phyloP scores from a whole-genome alignment of 2,329 filamentous ascomycete species.

The Arthroderma sp. region DNA sequence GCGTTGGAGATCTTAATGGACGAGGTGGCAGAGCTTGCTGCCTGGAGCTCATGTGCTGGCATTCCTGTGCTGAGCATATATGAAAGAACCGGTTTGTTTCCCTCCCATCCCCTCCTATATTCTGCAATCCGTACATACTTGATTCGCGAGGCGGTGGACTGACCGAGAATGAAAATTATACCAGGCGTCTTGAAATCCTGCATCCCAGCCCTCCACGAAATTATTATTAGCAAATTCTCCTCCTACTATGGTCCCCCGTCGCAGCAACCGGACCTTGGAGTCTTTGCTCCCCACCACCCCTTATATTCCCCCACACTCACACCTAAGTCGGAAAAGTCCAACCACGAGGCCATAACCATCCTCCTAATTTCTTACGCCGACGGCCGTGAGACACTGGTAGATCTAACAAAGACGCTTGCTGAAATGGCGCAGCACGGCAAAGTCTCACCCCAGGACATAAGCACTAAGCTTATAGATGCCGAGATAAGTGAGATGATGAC shows the following conservation, averaged over 20 bases:
- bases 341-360: slow-evolving; percentile 39
- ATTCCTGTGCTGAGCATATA: slow-evolving; percentile 84
- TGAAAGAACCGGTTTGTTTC: slow-evolving; percentile 63
- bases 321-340: slow-evolving; percentile 13
- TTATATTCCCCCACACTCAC: slow-evolving; percentile 21
- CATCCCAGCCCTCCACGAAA: slow-evolving; percentile 69
- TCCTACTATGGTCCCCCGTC: slow-evolving; percentile 66
- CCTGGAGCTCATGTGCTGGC: slow-evolving; percentile 83
- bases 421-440: slow-evolving; percentile 91
- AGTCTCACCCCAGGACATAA: slow-evolving; percentile 68
- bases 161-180: background rate
- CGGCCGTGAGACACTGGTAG: slow-evolving; percentile 83
- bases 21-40: slow-evolving; percentile 79
- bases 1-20: slow-evolving; percentile 75
- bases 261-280: slow-evolving; percentile 55
- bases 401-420: slow-evolving; percentile 83
- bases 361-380: slow-evolving; percentile 79
- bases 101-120: no score
- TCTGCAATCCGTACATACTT: no score
- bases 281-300: slow-evolving; percentile 58
- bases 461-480: slow-evolving; percentile 70
- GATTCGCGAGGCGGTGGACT: background rate
- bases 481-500: slow-evolving; percentile 54
- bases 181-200: slow-evolving; percentile 78
- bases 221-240: slow-evolving; percentile 64